Evolutionary conservation across 306 rosid genomes (phyloP).

Genomic region (Rubus parviflorus): DNA sequence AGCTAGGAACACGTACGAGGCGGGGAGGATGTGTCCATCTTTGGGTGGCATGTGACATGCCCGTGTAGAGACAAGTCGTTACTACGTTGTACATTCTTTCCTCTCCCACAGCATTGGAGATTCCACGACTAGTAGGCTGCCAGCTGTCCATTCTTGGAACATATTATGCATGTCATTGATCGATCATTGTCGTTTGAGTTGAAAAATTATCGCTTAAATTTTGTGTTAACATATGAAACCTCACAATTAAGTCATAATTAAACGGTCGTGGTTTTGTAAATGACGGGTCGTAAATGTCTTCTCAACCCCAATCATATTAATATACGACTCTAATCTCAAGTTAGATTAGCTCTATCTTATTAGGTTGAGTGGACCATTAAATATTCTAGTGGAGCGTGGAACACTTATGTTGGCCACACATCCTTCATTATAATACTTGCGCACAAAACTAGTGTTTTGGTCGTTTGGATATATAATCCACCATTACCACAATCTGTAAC

Average conservation of each 20-base stretch:
- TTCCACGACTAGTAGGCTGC: background rate
- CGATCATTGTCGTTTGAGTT: background rate
- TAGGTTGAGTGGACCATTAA: slow-evolving; percentile 13
- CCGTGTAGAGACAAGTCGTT: slow-evolving; percentile 1
- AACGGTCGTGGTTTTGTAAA: too few species aligned
- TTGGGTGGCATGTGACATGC: slow-evolving; percentile 18
- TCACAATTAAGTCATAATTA: background rate
- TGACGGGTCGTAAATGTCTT: too few species aligned
- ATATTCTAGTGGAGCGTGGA: slow-evolving; percentile 22
- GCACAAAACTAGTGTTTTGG: background rate
- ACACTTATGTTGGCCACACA: slow-evolving; percentile 29
- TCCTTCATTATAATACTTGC: background rate
- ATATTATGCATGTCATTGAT: background rate
- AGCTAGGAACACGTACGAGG: background rate
- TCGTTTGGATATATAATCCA: slow-evolving; percentile 11
- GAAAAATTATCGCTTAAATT: background rate
- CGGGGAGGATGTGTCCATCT: background rate
- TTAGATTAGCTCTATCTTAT: background rate
- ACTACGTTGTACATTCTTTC: background rate
- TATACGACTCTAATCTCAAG: background rate
- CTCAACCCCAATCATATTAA: background rate
- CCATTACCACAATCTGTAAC: slow-evolving; percentile 1
- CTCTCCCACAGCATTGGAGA: background rate
- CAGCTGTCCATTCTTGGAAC: background rate
- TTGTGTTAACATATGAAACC: background rate